A percentile compares a stretch with the other conserved stretches of the same genome.
Conservation (phyloP, 805 yeast species). For the Candida ortonii region DNA sequence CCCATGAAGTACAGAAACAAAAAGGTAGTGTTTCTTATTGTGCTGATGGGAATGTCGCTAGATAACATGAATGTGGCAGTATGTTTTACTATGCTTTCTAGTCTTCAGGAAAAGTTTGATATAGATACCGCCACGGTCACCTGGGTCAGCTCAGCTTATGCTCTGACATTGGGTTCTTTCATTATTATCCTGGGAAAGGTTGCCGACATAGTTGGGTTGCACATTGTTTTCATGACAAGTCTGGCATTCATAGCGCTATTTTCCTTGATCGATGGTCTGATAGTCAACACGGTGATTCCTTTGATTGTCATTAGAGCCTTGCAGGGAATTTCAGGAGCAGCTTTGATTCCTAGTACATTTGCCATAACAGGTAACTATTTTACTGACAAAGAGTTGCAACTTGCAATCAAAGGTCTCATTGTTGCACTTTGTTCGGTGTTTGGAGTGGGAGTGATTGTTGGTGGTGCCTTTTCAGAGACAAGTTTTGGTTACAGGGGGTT, state of each 20-base stretch:
- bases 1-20: too few relatives aligned
- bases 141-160: slow-evolving; percentile 44
- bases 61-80: slow-evolving; percentile 30
- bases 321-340: slow-evolving; percentile 44
- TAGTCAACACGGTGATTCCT: slow-evolving; percentile 33
- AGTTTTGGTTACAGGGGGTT: slow-evolving; percentile 39
- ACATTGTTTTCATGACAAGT: slow-evolving; percentile 4
- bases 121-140: slow-evolving; percentile 34
- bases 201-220: slow-evolving; percentile 19
- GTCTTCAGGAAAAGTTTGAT: slow-evolving; percentile 37
- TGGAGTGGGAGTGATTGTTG: slow-evolving; percentile 41
- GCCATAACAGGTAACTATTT: slow-evolving; percentile 26
- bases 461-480: slow-evolving; percentile 43
- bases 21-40: slow-evolving; percentile 10
- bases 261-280: slow-evolving; percentile 36
- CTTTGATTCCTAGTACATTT: slow-evolving; percentile 35
- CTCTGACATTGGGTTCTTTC: slow-evolving; percentile 43
- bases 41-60: slow-evolving; percentile 16
- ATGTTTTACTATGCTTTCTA: slow-evolving; percentile 20
- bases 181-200: slow-evolving; percentile 42
- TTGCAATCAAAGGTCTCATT: slow-evolving; percentile 18
- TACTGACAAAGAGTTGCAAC: slow-evolving; percentile 12
- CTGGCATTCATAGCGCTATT: slow-evolving; percentile 16
- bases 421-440: slow-evolving; percentile 19
- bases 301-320: slow-evolving; percentile 43